A percentile compares a stretch with the other conserved stretches of the same genome.
Conservation (phyloP, 2,329 filamentous ascomycete species). For the Phoma sp. region DNA sequence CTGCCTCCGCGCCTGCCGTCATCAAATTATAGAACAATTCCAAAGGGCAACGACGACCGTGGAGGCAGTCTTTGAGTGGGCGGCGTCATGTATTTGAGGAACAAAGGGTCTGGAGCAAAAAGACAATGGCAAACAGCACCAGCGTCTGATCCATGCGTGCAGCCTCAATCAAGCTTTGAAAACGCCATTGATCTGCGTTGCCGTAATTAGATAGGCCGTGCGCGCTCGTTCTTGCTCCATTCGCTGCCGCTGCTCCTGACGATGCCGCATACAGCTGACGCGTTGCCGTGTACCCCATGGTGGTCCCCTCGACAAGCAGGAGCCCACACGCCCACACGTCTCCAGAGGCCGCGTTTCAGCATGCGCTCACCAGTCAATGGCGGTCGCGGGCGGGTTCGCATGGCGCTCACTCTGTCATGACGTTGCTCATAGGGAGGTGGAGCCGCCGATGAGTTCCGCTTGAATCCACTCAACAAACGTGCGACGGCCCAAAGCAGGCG, state of each 20-base stretch:
- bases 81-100: not conserved
- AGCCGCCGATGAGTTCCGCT: constrained; percentile 14
- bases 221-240: constrained; percentile 8
- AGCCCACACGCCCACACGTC: not conserved
- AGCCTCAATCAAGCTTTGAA: constrained; percentile 13
- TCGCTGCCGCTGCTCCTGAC: constrained; percentile 8
- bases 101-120: constrained; percentile 9
- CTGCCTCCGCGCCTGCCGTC: not conserved
- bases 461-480: constrained; percentile 14
- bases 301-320: not conserved
- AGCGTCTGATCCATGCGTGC: not conserved
- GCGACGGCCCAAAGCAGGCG: constrained; percentile 14
- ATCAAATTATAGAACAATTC: not conserved
- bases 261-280: constrained; percentile 15
- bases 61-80: not conserved
- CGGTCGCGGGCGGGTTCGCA: not conserved
- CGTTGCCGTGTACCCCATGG: constrained; percentile 11
- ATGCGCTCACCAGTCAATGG: constrained; percentile 9
- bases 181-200: constrained; percentile 8
- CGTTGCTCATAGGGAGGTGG: constrained; percentile 9
- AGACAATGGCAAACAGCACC: constrained; percentile 1
- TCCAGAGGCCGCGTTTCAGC: constrained; percentile 13
- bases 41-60: not conserved
- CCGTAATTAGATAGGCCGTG: constrained; percentile 11
- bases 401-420: constrained; percentile 8